Percentiles rank a stretch among this genome's conserved stretches.
These are phyloP conservation scores for Senecio squalidus DNA, from an alignment of 140 eudicot species.

Conservation along the genomic window DNA sequence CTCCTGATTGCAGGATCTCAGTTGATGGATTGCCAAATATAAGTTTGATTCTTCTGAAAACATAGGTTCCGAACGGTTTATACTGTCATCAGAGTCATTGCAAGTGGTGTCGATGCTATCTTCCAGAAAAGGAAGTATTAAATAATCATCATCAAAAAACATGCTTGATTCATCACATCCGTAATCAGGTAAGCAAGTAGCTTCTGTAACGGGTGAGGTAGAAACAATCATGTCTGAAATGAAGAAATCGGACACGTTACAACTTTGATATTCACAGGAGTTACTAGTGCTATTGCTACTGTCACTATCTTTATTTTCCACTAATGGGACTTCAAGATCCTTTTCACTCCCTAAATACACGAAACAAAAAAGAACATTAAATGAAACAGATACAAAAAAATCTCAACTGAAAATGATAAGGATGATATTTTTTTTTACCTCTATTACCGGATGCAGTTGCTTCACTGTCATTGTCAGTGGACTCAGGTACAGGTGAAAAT, in stretches of 20 bases:
- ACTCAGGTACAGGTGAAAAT: slow-evolving; percentile 57
- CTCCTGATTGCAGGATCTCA: slow-evolving; percentile 57
- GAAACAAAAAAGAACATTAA: background rate
- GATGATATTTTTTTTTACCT: slow-evolving; percentile 31
- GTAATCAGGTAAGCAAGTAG: slow-evolving; percentile 47
- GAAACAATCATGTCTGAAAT: slow-evolving; percentile 84
- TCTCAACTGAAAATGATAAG: background rate
- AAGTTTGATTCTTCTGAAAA: slow-evolving; percentile 60
- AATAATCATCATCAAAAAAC: slow-evolving; percentile 55
- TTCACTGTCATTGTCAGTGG: slow-evolving; percentile 36
- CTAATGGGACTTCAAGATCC: slow-evolving; percentile 34
- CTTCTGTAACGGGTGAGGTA: slow-evolving; percentile 38
- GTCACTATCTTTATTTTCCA: slow-evolving; percentile 35
- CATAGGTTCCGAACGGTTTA: slow-evolving; percentile 36
- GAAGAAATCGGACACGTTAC: slow-evolving; percentile 82
- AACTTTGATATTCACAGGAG: slow-evolving; percentile 57
- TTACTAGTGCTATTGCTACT: slow-evolving; percentile 25
- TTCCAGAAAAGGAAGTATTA: slow-evolving; percentile 64
- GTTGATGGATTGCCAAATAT: slow-evolving; percentile 65
- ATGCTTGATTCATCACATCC: slow-evolving; percentile 53
- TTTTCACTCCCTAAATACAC: slow-evolving; percentile 44
- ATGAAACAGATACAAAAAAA: background rate
- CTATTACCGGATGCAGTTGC: slow-evolving; percentile 25
- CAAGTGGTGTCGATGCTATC: slow-evolving; percentile 48
- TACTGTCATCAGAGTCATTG: slow-evolving; percentile 30